Evolutionary conservation across 1,139 yeast genomes (phyloP).

Genomic region (Candida anutae): DNA sequence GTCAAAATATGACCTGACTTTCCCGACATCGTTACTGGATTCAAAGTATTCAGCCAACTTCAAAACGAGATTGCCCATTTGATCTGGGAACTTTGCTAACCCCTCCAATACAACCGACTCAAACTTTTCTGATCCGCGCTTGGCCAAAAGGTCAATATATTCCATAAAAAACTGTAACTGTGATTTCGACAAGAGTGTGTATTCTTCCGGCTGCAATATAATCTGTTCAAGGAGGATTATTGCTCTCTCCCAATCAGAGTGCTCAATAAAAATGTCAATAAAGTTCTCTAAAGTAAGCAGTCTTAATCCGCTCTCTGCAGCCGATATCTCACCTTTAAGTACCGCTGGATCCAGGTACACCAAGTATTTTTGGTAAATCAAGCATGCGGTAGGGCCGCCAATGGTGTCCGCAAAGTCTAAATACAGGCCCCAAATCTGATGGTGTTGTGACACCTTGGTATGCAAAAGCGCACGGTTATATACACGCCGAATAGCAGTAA

Average conservation of each 20-base stretch:
- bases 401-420: conserved; percentile 42
- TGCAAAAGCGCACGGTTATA: conserved; percentile 48
- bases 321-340: conserved; percentile 9
- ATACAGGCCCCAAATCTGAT: conserved; percentile 53
- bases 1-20: conserved; percentile 43
- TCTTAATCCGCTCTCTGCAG: conserved; percentile 12
- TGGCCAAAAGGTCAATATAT: neutral
- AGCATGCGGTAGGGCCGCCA: conserved; percentile 35
- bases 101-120: conserved; percentile 31
- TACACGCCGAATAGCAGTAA: conserved; percentile 36
- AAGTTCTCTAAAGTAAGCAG: no score
- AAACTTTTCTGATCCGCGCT: conserved; percentile 9
- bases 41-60: conserved; percentile 42
- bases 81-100: conserved; percentile 51
- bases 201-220: neutral
- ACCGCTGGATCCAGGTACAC: conserved; percentile 14
- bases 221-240: conserved; percentile 27
- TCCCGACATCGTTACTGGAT: conserved; percentile 25
- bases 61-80: conserved; percentile 42
- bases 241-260: conserved; percentile 44
- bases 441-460: conserved; percentile 48
- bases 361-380: conserved; percentile 39
- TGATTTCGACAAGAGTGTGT: neutral
- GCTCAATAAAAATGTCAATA: no score
- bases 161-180: neutral